phyloP scores from a whole-genome alignment of 768 basidiomycete species.

The Psilocybe sp. region DNA sequence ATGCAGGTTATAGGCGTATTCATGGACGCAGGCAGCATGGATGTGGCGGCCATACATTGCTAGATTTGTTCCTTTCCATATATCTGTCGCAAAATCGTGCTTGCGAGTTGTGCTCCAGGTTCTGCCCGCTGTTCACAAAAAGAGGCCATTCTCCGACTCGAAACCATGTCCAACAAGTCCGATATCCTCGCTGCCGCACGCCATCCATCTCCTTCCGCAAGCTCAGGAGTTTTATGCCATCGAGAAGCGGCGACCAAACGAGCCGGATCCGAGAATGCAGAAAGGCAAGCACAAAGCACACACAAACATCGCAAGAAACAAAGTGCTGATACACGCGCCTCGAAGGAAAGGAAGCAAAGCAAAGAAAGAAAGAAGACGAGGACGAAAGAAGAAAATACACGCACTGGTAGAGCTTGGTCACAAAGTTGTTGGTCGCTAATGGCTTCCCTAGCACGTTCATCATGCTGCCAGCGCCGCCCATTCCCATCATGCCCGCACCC shows the following conservation, averaged over 20 bases:
- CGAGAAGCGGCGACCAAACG: neutral
- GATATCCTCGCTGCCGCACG: no score
- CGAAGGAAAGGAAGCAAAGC: constrained; percentile 3
- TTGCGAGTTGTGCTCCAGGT: no score
- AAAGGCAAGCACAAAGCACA: neutral
- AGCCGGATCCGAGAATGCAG: neutral
- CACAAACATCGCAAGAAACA: neutral
- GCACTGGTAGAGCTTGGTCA: constrained; percentile 84
- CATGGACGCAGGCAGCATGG: no score
- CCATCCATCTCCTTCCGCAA: no score
- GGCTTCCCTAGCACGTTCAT: constrained; percentile 67
- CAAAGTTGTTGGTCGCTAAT: constrained; percentile 77
- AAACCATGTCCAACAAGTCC: no score
- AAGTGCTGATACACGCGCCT: neutral
- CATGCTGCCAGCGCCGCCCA: constrained; percentile 31
- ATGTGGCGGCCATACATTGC: no score
- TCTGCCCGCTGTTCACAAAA: no score
- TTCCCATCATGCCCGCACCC: constrained; percentile 22
- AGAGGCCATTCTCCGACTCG: no score
- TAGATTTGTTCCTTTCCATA: no score
- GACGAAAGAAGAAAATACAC: constrained; percentile 25
- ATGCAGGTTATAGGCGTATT: no score
- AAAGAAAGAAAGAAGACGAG: constrained; percentile 8
- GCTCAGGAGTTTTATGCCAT: no score
- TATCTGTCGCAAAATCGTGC: no score